phyloP scores from a whole-genome alignment of 2,329 filamentous ascomycete genomes.

The Aspergillus awamori region DNA sequence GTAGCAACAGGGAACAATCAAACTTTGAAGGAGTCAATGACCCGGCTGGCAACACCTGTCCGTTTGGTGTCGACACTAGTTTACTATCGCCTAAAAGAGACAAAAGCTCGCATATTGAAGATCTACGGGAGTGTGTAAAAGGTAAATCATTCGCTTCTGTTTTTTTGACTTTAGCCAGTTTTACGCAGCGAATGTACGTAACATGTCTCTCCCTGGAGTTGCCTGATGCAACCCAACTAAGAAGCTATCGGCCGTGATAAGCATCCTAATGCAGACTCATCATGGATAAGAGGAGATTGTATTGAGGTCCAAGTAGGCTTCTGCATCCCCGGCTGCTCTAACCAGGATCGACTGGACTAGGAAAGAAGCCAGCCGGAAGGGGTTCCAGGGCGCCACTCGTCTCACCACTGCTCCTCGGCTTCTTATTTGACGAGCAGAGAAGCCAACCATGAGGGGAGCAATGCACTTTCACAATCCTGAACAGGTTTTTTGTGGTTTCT shows the following conservation, averaged over 20 bases:
- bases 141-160: not conserved
- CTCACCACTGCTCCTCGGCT: conserved; percentile 2
- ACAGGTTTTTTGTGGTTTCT: conserved; percentile 6
- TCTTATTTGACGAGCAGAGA: conserved; percentile 9
- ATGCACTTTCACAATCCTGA: not conserved
- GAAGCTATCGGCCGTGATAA: not conserved
- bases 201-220: conserved; percentile 6
- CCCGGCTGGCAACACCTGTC: not conserved
- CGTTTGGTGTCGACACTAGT: not conserved
- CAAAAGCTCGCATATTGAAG: not conserved
- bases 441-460: not conserved
- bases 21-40: not conserved
- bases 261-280: not conserved
- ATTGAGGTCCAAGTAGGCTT: conserved; percentile 19
- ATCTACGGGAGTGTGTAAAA: not conserved
- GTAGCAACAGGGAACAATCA: not conserved
- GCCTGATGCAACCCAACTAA: conserved; percentile 6
- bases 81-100: not conserved
- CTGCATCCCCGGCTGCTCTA: conserved; percentile 21
- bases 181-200: conserved; percentile 11
- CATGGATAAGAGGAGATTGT: not conserved
- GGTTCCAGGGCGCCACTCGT: conserved; percentile 6
- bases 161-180: not conserved
- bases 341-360: conserved; percentile 18
- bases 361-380: conserved; percentile 8